Evolutionary conservation across 441 rosid genomes (phyloP).

Genomic region (Manihot esculenta): DNA sequence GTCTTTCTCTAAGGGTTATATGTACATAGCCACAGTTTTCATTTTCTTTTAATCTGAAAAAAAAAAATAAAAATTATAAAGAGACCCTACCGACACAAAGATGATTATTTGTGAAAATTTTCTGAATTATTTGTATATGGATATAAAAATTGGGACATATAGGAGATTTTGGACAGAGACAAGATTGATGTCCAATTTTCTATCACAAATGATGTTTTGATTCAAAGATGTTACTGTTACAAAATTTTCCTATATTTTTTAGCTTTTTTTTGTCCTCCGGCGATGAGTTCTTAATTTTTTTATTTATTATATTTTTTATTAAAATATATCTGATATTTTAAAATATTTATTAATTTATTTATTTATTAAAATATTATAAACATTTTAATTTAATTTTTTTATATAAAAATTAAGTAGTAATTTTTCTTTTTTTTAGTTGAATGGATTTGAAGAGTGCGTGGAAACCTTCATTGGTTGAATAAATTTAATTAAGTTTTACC

Average conservation of each 20-base stretch:
- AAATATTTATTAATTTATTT: too few species aligned
- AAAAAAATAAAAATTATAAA: too few species aligned
- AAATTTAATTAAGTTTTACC: conserved; percentile 9
- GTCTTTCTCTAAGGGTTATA: conserved; percentile 8
- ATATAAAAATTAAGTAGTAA: too few species aligned
- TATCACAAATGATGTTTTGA: conserved; percentile 7
- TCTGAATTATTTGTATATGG: background rate
- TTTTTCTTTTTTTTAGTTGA: too few species aligned
- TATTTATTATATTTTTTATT: too few species aligned
- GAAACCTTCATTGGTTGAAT: conserved; percentile 11
- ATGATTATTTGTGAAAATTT: background rate
- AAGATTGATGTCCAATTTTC: conserved; percentile 12
- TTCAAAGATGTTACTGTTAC: conserved; percentile 11
- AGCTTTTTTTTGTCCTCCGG: too few species aligned
- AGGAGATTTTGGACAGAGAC: conserved; percentile 1
- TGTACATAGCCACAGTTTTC: conserved; percentile 5
- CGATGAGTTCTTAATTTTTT: too few species aligned
- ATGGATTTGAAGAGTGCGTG: conserved; percentile 8
- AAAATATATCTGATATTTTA: too few species aligned
- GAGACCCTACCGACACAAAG: conserved; percentile 25
- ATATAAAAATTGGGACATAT: background rate
- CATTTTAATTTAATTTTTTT: too few species aligned
- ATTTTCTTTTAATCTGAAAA: too few species aligned
- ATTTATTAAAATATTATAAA: too few species aligned
- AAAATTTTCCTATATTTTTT: too few species aligned